These are phyloP conservation scores for Calonectria honghensis DNA, from an alignment of 2,329 filamentous ascomycete genomes.

Conservation along the genomic window DNA sequence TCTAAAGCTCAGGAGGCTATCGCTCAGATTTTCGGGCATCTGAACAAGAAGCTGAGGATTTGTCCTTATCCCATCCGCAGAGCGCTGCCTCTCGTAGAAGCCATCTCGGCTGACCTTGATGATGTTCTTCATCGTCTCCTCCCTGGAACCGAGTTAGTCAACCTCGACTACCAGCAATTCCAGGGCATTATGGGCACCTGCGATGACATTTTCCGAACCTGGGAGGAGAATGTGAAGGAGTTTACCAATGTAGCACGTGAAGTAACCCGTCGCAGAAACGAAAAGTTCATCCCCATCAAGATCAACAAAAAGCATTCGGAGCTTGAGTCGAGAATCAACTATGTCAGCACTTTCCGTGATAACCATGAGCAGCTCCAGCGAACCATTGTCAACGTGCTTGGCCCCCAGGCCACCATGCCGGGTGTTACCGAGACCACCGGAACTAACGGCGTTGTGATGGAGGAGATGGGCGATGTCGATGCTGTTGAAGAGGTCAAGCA, in stretches of 20 bases:
- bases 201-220: conserved; percentile 90
- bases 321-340: conserved; percentile 92
- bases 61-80: conserved; percentile 96
- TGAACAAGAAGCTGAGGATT: conserved; percentile 98
- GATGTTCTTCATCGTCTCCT: conserved; percentile 89
- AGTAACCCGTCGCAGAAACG: conserved; percentile 92
- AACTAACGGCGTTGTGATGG: conserved; percentile 82
- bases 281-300: conserved; percentile 99
- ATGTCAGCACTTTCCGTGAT: conserved; percentile 94
- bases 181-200: conserved; percentile 88
- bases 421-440: conserved; percentile 70
- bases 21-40: conserved; percentile 90
- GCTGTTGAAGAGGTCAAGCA: conserved; percentile 97
- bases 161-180: conserved; percentile 95
- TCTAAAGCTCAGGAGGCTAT: conserved; percentile 93
- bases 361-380: conserved; percentile 98
- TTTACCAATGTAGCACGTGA: conserved; percentile 98
- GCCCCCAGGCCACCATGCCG: conserved; percentile 79
- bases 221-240: conserved; percentile 97
- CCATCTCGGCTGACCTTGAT: conserved; percentile 95
- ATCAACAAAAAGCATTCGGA: conserved; percentile 91
- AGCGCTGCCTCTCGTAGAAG: conserved; percentile 94
- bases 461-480: conserved; percentile 97
- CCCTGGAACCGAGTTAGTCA: conserved; percentile 90
- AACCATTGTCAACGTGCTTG: conserved; percentile 97